Evolutionary conservation across 768 basidiomycete species (phyloP), one percentile per base, ranked within the genome.

Genomic region (Hypsizygus marmoreus): DNA sequence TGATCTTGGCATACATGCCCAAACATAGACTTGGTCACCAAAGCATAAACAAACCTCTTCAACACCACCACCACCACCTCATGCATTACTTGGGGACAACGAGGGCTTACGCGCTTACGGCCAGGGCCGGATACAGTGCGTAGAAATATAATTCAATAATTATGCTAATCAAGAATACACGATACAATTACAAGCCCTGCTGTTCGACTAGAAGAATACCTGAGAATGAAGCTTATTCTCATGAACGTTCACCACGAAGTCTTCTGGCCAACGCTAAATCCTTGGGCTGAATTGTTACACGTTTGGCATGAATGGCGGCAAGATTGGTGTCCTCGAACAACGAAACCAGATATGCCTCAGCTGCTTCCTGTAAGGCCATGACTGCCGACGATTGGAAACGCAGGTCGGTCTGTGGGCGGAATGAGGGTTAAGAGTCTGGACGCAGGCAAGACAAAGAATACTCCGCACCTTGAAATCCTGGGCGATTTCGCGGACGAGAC

Each of bases 401-500:
- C 46, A 89, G 78, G 60, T 88, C 86, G 53, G 84, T 86, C 83
- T 79, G 44, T 13, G 39, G 8, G 20, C 34, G 11, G 33, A 22
- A n/a, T n/a, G 12, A 39, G 6, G 12, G 9, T 24, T 39, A 31
- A 33, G 34, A 12, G 22, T 9, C 11, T 8, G 16, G 16, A 46
- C n/a, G n/a, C 36, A 14, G 41, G 12, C 10, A 40, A 25, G 12
- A 45, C 11, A 16, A 25, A 16, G 33, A 28, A 14, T 8, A 20
- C 35, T 26, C 58, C 68, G 32, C 34, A 76, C 77, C 75, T 88
- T 88, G 78, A 86, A 86, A 69, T 89, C 86, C 69, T 88, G 86
- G 38, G 85, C 85, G 56, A 88, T 89, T 64, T 88, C 86, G 68
- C 85, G 82, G 50, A 88, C 85, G 50, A 88, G 75, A 49, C 85